Evolutionary conservation across 1,139 yeast species (phyloP), one percentile per base, ranked within the genome.

Genomic region (Debaryomyces robertsiae): DNA sequence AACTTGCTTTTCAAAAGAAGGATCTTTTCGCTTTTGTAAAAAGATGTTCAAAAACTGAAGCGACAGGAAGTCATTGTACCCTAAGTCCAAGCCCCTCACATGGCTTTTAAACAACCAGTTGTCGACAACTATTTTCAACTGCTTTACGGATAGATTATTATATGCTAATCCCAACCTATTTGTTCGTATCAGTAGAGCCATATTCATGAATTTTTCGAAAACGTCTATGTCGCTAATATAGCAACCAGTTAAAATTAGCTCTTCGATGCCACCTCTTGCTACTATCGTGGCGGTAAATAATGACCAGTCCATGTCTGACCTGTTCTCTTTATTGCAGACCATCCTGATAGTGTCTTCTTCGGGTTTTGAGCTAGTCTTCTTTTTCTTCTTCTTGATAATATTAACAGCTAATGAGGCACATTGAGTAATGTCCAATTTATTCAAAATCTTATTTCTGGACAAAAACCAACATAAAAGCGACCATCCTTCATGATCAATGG

Each of bases 281-380:
- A 83, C 77, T 9, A 85, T 56, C 0, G 90, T 75, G 1, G 90
- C 91, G 3, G 82, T 81, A 46, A 85, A 68, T 32, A 84, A 61
- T 16, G 82, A 69, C 94, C 94, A 85, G 54, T 85, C 86, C 83
- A 82, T 81, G 45, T 84, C 91, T 6, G 82, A 71, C 50, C 94
- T 67, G 45, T 81, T 75, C 13, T 77, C 77, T 43, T 63, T 58
- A 49, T 81, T 79, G 48, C 82, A 74, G 14, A 57, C 56, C 94
- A 84, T 85, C 53, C 90, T 66, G 2, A 46, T 56, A 6, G 71
- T 48, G 4, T 54, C 62, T 9, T 61, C 66, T 15, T 64, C 70
- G 30, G 57, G 58, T 11, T 54, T 46, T n/a, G 11, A 32, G 18
- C 43, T 41, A 43, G 57, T 57, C 41, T 55, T 57, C 46, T 57